These are phyloP conservation scores for Blepharisma undulans DNA, from an alignment of 169 alveolate species.

Conservation along the genomic window DNA sequence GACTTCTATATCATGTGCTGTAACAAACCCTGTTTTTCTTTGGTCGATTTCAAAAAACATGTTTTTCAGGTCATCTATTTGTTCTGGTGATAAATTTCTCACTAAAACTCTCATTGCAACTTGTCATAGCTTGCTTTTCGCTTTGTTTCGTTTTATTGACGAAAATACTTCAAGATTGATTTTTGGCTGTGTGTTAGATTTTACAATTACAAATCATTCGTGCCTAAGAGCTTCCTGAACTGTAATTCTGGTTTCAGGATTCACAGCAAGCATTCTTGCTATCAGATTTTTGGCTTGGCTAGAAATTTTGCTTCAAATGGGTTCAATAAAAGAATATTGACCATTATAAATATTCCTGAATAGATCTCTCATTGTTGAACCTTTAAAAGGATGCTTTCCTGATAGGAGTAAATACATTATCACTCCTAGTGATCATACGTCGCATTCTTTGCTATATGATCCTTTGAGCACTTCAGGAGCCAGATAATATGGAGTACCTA, in stretches of 20 bases:
- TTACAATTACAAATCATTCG: not conserved
- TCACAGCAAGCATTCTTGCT: not conserved
- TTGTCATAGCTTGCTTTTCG: slow-evolving; percentile 1
- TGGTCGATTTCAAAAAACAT: not conserved
- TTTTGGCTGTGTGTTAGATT: not conserved
- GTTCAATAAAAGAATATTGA: not conserved
- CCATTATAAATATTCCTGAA: slow-evolving; percentile 1
- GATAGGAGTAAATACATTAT: not conserved
- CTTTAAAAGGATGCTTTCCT: slow-evolving; percentile 12
- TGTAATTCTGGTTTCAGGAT: not conserved
- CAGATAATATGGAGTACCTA: slow-evolving; percentile 30
- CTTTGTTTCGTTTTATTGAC: not conserved
- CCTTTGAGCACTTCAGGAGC: slow-evolving; percentile 37
- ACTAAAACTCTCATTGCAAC: slow-evolving; percentile 25
- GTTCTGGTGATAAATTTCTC: not conserved
- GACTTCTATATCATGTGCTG: not conserved
- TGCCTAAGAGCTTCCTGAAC: not conserved
- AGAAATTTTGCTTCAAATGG: not conserved
- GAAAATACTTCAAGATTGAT: not conserved
- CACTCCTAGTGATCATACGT: slow-evolving; percentile 18
- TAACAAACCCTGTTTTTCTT: slow-evolving; percentile 13
- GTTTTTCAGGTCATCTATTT: not conserved
- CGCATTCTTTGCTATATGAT: slow-evolving; percentile 26
- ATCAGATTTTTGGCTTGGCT: not conserved
- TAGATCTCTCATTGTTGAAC: not conserved